phyloP scores from a whole-genome alignment of 2,329 filamentous ascomycete genomes.

The Aspergillus neotritici region DNA sequence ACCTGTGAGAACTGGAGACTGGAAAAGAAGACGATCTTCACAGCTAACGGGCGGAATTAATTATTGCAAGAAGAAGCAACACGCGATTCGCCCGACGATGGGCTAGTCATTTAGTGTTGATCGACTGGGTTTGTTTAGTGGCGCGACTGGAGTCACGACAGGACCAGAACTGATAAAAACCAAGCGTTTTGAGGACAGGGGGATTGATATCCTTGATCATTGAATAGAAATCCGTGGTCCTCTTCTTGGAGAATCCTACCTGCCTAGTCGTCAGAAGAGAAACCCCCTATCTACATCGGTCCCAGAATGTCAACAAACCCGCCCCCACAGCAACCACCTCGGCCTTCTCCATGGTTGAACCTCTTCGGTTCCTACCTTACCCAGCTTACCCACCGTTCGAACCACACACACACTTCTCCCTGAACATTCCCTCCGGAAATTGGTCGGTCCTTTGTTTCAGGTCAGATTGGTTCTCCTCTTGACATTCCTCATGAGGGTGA shows the following conservation, averaged over 20 bases:
- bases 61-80: too few species aligned
- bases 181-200: too few species aligned
- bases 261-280: too few species aligned
- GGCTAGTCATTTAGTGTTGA: constrained; percentile 4
- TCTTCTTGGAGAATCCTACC: too few species aligned
- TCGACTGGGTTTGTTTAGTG: not conserved
- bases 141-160: not conserved
- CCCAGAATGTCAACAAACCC: constrained; percentile 18
- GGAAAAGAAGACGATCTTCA: constrained; percentile 19
- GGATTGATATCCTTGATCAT: too few species aligned
- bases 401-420: too few species aligned
- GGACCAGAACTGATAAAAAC: too few species aligned
- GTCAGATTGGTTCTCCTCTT: not conserved
- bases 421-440: too few species aligned
- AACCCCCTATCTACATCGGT: not conserved
- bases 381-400: not conserved
- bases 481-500: too few species aligned
- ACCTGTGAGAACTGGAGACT: constrained; percentile 3
- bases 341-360: not conserved
- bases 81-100: constrained; percentile 6
- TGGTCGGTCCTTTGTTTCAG: not conserved
- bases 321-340: constrained; percentile 22
- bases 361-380: too few species aligned
- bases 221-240: too few species aligned
- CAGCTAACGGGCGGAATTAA: constrained; percentile 1